Conservation (phyloP, 208 protist genomes). For the Endotrypanum monterogeii region DNA sequence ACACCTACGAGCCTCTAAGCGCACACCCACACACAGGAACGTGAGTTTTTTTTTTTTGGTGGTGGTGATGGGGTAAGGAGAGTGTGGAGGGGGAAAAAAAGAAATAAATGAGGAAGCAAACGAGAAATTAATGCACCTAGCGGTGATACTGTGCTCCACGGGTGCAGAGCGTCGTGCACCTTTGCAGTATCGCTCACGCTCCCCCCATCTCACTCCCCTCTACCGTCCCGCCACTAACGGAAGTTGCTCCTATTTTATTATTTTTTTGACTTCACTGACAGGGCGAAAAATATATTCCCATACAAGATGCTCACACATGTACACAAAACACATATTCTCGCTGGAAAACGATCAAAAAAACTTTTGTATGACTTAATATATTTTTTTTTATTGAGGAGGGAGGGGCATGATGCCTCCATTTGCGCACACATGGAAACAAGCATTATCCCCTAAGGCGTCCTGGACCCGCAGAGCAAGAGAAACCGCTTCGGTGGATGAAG, state of each 20-base stretch:
- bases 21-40: neutral
- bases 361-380: too few relatives aligned
- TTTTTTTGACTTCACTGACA: neutral
- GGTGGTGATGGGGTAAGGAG: too few relatives aligned
- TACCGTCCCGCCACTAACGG: neutral
- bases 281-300: neutral
- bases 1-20: constrained; percentile 25
- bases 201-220: neutral
- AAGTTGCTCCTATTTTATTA: neutral
- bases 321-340: neutral
- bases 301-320: neutral
- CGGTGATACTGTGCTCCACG: neutral
- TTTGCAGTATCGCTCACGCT: neutral
- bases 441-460: too few relatives aligned
- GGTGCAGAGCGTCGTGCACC: neutral
- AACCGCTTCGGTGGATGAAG: too few relatives aligned
- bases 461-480: too few relatives aligned
- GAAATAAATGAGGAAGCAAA: neutral
- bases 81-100: too few relatives aligned
- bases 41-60: too few relatives aligned
- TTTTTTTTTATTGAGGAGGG: too few relatives aligned
- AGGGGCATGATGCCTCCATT: too few relatives aligned
- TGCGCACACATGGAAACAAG: too few relatives aligned
- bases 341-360: neutral
- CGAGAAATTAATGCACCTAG: neutral